Percentiles rank a stretch among this genome's conserved stretches.
Evolutionary conservation across 106 monocot species (phyloP).

Genomic region (Platanthera guangdongensis): DNA sequence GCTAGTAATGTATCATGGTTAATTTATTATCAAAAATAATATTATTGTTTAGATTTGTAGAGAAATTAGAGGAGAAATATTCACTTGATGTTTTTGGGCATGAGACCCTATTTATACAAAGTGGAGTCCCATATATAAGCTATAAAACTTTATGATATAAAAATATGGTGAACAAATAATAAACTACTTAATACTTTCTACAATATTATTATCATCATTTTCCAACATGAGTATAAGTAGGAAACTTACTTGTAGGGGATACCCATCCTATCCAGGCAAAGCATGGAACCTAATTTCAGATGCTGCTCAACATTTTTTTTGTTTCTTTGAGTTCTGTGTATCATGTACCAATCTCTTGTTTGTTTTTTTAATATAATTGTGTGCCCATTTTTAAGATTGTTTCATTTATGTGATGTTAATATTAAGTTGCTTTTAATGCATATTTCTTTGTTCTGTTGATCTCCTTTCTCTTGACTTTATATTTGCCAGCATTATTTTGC

Average conservation of each 20-base stretch:
- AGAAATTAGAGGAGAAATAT: too few relatives aligned
- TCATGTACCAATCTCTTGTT: too few relatives aligned
- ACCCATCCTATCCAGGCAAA: neutral
- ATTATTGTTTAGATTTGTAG: neutral
- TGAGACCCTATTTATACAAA: too few relatives aligned
- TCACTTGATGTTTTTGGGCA: too few relatives aligned
- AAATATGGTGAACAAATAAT: too few relatives aligned
- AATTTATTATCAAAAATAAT: neutral
- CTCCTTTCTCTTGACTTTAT: neutral
- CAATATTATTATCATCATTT: neutral
- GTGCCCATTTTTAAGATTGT: neutral
- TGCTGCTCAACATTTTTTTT: neutral
- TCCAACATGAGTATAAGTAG: neutral
- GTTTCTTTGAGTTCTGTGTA: neutral
- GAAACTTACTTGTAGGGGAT: neutral
- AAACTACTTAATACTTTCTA: too few relatives aligned
- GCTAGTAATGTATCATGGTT: too few relatives aligned
- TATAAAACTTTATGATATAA: too few relatives aligned
- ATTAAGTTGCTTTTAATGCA: neutral
- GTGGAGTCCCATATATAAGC: too few relatives aligned
- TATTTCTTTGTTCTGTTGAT: neutral
- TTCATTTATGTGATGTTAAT: neutral
- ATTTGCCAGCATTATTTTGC: neutral
- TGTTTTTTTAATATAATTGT: neutral
- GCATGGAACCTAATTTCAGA: neutral